Conservation (phyloP, 257 asterid genomes). For the Misopates orontium region DNA sequence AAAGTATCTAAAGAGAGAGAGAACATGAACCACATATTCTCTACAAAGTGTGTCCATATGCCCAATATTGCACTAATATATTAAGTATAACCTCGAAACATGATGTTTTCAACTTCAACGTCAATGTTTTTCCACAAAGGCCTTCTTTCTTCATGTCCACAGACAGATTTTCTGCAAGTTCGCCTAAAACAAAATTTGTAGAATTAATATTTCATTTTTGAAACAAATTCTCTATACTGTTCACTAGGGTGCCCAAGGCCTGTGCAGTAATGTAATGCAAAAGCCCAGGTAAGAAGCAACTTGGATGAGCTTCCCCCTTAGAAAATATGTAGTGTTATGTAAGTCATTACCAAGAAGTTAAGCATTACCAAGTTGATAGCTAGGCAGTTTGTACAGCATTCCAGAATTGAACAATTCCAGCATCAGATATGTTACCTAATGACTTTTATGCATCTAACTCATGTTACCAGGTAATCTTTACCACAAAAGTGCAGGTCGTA, state of each 20-base stretch:
- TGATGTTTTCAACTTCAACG: constrained; percentile 84
- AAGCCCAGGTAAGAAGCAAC: too few species aligned
- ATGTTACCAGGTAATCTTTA: neutral
- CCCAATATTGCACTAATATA: constrained; percentile 14
- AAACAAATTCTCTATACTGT: too few species aligned
- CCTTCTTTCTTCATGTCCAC: constrained; percentile 76
- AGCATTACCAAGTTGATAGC: constrained; percentile 4
- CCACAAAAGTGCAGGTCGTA: neutral
- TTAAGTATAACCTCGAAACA: constrained; percentile 69
- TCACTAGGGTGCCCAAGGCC: too few species aligned
- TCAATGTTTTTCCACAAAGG: constrained; percentile 82
- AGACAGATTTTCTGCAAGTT: constrained; percentile 84
- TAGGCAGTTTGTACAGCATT: neutral
- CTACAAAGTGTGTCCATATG: constrained; percentile 9
- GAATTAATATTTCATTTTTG: too few species aligned
- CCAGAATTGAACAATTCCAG: neutral
- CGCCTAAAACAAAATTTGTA: constrained; percentile 48
- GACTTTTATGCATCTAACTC: constrained; percentile 16
- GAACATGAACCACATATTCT: constrained; percentile 13
- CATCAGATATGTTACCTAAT: constrained; percentile 3
- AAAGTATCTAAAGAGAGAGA: neutral
- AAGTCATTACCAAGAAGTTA: neutral
- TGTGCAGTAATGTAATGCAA: too few species aligned
- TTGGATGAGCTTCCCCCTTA: too few species aligned
- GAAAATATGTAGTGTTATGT: too few species aligned